Evolutionary conservation across 805 yeast species (phyloP), one percentile per base, ranked within the genome.

Genomic region (Candida pini): DNA sequence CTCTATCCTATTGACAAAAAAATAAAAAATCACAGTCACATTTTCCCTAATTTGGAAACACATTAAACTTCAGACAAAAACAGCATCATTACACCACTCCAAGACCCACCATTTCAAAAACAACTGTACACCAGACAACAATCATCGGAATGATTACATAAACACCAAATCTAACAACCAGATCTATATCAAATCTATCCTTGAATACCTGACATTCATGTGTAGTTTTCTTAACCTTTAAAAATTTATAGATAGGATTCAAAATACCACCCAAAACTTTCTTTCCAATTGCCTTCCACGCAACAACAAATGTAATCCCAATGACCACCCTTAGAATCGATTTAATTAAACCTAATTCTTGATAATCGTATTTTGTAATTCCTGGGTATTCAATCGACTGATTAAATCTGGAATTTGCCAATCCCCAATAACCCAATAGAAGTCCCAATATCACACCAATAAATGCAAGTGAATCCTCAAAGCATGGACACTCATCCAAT

Each of bases 401-500:
- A 12, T 40, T 34, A 19, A 40, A 45, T 14, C 26, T 13, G 1
- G 48, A 33, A 29, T 42, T 48, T 18, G 55, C 47, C n/a, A 65
- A 57, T 9, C 58, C 40, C 77, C 81, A 78, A 46, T 72, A 75
- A 14, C 78, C 68, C 18, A 81, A 43, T 41, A 83, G 92, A 6
- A 82, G 48, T 0, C 98, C 98, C 28, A 78, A 62, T 12, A 88
- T 65, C 28, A 89, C 97, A 3, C 96, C 96, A 34, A 89, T 64
- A 49, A 90, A 90, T 5, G 97, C 95, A 20, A 90, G 95, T 14
- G 88, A 77, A 55, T 90, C 98, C 51, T 89, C 96, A 53, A 81
- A 90, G 56, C 98, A 92, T 1, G 98, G 98, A 53, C 98, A 90
- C 45, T 80, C 82, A 48, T 92, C 98, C 15, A 83, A 78, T 2